Conservation (phyloP, 495 filamentous ascomycete genomes). For the Penicillium silybi region DNA sequence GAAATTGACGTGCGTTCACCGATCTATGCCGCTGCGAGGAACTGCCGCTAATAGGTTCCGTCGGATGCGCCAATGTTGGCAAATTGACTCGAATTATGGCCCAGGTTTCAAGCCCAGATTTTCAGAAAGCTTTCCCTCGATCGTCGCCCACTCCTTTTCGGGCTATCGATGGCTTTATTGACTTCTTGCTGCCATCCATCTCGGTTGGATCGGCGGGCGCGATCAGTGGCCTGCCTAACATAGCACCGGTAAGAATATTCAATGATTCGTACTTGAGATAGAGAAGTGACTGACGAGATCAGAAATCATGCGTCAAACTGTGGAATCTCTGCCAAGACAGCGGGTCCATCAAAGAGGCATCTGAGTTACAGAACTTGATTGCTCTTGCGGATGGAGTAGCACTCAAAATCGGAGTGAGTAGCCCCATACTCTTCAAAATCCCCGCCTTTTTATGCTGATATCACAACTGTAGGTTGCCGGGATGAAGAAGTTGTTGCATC, state of each 20-base stretch:
- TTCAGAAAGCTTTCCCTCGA: background rate
- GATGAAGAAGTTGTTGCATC: constrained; percentile 3
- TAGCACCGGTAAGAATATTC: background rate
- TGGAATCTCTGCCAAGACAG: constrained; percentile 1
- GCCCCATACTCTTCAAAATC: background rate
- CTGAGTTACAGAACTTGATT: constrained; percentile 3
- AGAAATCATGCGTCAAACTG: constrained; percentile 3
- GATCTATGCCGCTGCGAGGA: too few species aligned
- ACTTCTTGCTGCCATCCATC: constrained; percentile 3
- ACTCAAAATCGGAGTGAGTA: constrained; percentile 1
- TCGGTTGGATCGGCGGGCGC: constrained; percentile 1
- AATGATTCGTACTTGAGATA: background rate
- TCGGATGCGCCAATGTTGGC: constrained; percentile 2
- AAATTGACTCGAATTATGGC: constrained; percentile 4
- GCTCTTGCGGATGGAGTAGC: constrained; percentile 4
- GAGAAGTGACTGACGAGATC: background rate
- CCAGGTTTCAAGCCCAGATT: background rate
- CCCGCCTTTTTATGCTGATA: background rate
- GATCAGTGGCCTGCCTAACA: constrained; percentile 5
- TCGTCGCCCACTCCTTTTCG: background rate
- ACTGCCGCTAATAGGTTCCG: background rate
- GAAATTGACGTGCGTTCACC: constrained; percentile 1
- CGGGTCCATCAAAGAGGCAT: background rate
- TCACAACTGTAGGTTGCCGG: constrained; percentile 1
- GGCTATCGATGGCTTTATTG: constrained; percentile 3